Conservation (phyloP, 1,284 basidiomycete species). For the Ustilago hordei region DNA sequence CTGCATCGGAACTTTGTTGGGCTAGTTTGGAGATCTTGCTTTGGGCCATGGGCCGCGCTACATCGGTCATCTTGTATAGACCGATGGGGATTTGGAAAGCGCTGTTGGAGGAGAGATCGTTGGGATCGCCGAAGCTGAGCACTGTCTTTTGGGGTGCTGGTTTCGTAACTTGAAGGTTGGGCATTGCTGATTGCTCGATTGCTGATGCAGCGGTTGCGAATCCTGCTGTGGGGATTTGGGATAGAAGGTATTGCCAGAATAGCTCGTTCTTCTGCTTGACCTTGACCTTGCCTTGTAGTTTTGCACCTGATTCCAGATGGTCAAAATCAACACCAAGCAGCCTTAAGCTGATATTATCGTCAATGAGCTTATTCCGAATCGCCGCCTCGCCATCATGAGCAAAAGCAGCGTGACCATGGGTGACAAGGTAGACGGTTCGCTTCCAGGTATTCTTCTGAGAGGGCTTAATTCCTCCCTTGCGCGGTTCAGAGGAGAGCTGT, state of each 20-base stretch:
- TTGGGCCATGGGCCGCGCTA: constrained; percentile 80
- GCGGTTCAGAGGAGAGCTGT: constrained; percentile 73
- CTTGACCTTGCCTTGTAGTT: constrained; percentile 77
- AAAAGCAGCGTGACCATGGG: constrained; percentile 62
- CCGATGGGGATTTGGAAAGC: constrained; percentile 82
- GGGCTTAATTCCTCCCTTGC: constrained; percentile 50
- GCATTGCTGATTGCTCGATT: constrained; percentile 47
- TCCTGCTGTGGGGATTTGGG: constrained; percentile 71
- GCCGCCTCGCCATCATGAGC: constrained; percentile 45
- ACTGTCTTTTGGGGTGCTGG: constrained; percentile 44
- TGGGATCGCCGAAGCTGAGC: constrained; percentile 60
- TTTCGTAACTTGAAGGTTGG: constrained; percentile 50
- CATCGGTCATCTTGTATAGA: constrained; percentile 84
- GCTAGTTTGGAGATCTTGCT: constrained; percentile 58
- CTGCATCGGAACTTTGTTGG: constrained; percentile 37
- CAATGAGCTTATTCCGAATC: constrained; percentile 44
- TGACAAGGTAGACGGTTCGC: constrained; percentile 64
- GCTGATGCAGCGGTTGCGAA: constrained; percentile 70
- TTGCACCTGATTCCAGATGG: constrained; percentile 77
- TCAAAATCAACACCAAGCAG: constrained; percentile 84
- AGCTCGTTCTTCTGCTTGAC: constrained; percentile 83
- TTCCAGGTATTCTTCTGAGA: constrained; percentile 59
- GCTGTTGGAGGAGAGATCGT: constrained; percentile 72
- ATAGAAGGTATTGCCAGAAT: constrained; percentile 78
- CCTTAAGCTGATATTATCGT: constrained; percentile 52